phyloP scores from a whole-genome alignment of 73 alveolate genomes.

The Tetrahymena thermophila region DNA sequence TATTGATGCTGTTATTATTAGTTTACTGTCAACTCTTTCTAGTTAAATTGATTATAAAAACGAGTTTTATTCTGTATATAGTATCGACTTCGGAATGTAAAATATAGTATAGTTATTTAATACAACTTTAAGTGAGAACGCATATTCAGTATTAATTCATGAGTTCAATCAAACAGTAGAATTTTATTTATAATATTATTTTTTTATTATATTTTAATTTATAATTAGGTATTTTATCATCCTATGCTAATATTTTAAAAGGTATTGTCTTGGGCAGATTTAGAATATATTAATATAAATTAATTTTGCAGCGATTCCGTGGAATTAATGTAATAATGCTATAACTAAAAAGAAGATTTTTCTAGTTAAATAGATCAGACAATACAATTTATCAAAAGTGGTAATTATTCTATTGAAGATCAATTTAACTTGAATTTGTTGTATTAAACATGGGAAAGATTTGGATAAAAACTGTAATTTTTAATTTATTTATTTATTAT shows the following conservation, averaged over 20 bases:
- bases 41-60: neutral
- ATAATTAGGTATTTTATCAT: neutral
- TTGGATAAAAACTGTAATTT: neutral
- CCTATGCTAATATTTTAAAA: neutral
- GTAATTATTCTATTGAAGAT: neutral
- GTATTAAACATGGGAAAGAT: neutral
- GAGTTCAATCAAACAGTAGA: neutral
- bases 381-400: neutral
- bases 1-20: neutral
- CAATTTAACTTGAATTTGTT: neutral
- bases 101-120: neutral
- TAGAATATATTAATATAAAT: neutral
- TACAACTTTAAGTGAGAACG: neutral
- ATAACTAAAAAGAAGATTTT: neutral
- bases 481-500: too few relatives aligned
- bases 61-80: neutral
- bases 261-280: neutral
- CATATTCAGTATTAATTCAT: neutral
- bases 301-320: neutral
- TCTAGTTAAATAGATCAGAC: neutral
- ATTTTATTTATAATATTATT: too few relatives aligned
- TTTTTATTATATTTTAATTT: neutral
- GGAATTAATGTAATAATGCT: neutral
- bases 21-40: neutral
- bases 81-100: neutral